These are phyloP conservation scores for Clohesyomyces aquaticus DNA, from an alignment of 495 filamentous ascomycete species.

Conservation along the genomic window DNA sequence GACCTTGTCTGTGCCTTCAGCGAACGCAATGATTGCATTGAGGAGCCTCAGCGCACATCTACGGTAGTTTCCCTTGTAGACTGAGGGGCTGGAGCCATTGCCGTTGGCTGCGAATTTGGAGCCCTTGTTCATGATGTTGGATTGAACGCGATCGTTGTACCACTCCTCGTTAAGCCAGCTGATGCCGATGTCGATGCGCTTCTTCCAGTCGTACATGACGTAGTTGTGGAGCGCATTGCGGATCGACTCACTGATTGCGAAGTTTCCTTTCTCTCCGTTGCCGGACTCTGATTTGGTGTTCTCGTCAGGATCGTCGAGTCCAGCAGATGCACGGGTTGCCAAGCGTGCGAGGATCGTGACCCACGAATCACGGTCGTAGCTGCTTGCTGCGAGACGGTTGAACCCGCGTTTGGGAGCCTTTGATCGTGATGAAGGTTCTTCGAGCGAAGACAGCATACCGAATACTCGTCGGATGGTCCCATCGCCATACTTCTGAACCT, in stretches of 20 bases:
- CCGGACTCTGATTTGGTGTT: constrained; percentile 55
- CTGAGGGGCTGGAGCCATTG: constrained; percentile 50
- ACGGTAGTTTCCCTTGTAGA: constrained; percentile 65
- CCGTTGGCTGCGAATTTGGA: constrained; percentile 9
- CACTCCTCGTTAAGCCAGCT: constrained; percentile 96
- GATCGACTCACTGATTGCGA: constrained; percentile 65
- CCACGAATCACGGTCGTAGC: constrained; percentile 88
- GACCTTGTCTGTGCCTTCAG: constrained; percentile 84
- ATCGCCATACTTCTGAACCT: constrained; percentile 68
- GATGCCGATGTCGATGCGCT: constrained; percentile 81
- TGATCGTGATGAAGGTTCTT: constrained; percentile 60
- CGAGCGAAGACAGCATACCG: constrained; percentile 69
- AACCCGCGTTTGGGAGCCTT: constrained; percentile 63
- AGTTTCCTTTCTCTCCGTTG: constrained; percentile 16
- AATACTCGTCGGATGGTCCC: constrained; percentile 76
- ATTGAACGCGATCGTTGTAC: constrained; percentile 83
- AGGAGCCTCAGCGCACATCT: constrained; percentile 78
- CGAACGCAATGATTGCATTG: constrained; percentile 83
- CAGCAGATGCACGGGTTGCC: constrained; percentile 76
- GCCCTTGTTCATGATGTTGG: constrained; percentile 13
- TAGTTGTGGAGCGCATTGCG: constrained; percentile 80
- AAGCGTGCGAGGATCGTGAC: constrained; percentile 82
- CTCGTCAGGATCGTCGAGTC: constrained; percentile 58
- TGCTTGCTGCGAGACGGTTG: constrained; percentile 80
- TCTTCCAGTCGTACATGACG: constrained; percentile 87